phyloP scores from a whole-genome alignment of 129 eudicot genomes.

The Rutidosis leptorrhynchoides region DNA sequence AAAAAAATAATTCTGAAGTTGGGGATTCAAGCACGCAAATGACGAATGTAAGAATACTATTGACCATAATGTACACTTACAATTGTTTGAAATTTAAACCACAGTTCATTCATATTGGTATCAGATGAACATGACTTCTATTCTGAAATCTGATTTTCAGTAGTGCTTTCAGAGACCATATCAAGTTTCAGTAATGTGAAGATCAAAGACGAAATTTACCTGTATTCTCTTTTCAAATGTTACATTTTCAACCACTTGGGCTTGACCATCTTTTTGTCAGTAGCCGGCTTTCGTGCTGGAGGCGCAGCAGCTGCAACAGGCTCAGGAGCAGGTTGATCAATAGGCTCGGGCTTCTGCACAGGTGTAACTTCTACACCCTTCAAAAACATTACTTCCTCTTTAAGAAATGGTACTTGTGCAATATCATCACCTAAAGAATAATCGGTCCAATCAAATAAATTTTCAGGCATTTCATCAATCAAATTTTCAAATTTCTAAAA shows the following conservation, averaged over 20 bases:
- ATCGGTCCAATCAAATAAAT: not conserved
- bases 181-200: not conserved
- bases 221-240: constrained; percentile 14
- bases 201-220: not conserved
- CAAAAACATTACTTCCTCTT: constrained; percentile 64
- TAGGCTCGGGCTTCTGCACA: constrained; percentile 35
- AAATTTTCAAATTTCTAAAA: constrained; percentile 1
- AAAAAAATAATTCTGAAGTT: not conserved
- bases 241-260: constrained; percentile 90
- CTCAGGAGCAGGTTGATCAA: constrained; percentile 31
- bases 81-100: not conserved
- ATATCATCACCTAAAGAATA: constrained; percentile 41
- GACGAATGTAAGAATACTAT: too few species aligned
- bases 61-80: constrained; percentile 21
- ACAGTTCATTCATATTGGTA: constrained; percentile 4
- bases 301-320: constrained; percentile 36
- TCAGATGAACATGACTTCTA: not conserved
- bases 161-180: constrained; percentile 1
- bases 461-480: not conserved
- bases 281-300: constrained; percentile 39
- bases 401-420: constrained; percentile 50
- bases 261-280: constrained; percentile 58
- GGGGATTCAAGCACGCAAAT: not conserved
- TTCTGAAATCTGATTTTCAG: constrained; percentile 2
- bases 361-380: constrained; percentile 47